Percentiles rank a stretch among this genome's conserved stretches.
phyloP scores from a whole-genome alignment of 805 yeast genomes.

The Ogataea chonburiensis region DNA sequence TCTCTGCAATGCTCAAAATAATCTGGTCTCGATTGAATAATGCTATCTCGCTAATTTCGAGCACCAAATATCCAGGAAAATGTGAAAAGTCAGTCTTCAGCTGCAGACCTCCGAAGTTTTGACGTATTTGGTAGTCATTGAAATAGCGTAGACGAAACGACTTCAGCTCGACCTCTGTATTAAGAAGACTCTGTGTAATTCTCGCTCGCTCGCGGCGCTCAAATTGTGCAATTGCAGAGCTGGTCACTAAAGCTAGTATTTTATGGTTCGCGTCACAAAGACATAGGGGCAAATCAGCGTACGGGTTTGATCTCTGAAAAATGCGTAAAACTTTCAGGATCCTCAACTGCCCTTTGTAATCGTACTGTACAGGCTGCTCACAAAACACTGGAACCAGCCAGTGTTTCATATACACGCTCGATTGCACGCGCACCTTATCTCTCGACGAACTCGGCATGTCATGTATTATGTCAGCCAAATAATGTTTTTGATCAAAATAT shows the following conservation, averaged over 20 bases:
- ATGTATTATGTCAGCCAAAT: slow-evolving; percentile 4
- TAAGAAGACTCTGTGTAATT: slow-evolving; percentile 17
- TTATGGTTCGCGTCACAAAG: slow-evolving; percentile 22
- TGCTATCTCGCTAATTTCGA: slow-evolving; percentile 17
- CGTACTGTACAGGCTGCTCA: neutral
- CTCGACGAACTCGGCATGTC: slow-evolving; percentile 13
- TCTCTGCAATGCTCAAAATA: slow-evolving; percentile 13
- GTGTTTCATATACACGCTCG: slow-evolving; percentile 14
- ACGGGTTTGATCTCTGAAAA: slow-evolving; percentile 4
- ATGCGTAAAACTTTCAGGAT: slow-evolving; percentile 18
- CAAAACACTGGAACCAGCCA: slow-evolving; percentile 16
- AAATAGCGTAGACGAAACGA: slow-evolving; percentile 14
- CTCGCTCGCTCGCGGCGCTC: slow-evolving; percentile 21
- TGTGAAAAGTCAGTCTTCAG: slow-evolving; percentile 3
- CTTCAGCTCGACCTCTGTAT: slow-evolving; percentile 17
- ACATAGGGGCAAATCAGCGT: slow-evolving; percentile 14
- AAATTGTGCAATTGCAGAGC: slow-evolving; percentile 16
- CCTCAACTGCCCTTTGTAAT: neutral
- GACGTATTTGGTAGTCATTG: slow-evolving; percentile 14
- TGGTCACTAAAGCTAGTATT: slow-evolving; percentile 17
- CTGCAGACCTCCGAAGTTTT: slow-evolving; percentile 9
- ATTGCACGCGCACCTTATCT: slow-evolving; percentile 7
- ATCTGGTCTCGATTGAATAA: slow-evolving; percentile 25
- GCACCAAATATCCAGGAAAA: slow-evolving; percentile 16
- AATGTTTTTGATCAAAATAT: neutral